A percentile compares a stretch with the other conserved stretches of the same genome.
These are phyloP conservation scores for Scedosporium apiospermum DNA, from an alignment of 2,329 filamentous ascomycete genomes.

Conservation along the genomic window DNA sequence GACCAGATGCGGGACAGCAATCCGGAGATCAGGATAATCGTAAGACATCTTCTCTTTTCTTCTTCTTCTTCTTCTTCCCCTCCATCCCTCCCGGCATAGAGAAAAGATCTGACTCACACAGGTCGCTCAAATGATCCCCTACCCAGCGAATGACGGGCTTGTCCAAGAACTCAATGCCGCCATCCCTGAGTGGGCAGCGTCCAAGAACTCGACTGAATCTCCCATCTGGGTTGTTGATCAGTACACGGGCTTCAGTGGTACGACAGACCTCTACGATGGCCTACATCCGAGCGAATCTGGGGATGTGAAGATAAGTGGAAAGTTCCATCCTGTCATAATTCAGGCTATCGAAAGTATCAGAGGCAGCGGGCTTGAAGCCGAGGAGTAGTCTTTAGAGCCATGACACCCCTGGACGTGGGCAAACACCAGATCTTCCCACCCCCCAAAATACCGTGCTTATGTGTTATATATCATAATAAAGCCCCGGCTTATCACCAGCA, in stretches of 20 bases:
- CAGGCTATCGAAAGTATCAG: conserved; percentile 4
- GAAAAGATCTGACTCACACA: not conserved
- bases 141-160: not conserved
- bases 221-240: conserved; percentile 5
- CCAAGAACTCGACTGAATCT: conserved; percentile 2
- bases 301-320: conserved; percentile 5
- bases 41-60: not conserved
- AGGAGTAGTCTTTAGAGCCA: not conserved
- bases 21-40: conserved; percentile 3
- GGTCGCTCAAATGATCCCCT: conserved; percentile 8
- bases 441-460: no score
- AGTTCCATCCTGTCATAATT: conserved; percentile 6
- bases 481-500: no score
- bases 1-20: conserved; percentile 6
- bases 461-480: no score
- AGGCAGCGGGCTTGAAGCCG: not conserved
- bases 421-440: no score
- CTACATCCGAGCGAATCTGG: conserved; percentile 6
- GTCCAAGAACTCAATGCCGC: conserved; percentile 3
- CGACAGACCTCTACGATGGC: conserved; percentile 4
- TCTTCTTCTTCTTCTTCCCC: no score
- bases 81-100: not conserved
- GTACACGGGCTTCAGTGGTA: conserved; percentile 2
- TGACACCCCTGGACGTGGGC: no score
- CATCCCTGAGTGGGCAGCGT: conserved; percentile 2